These are phyloP conservation scores for Scheffersomyces stipitis DNA, from an alignment of 805 yeast genomes.

Conservation along the genomic window DNA sequence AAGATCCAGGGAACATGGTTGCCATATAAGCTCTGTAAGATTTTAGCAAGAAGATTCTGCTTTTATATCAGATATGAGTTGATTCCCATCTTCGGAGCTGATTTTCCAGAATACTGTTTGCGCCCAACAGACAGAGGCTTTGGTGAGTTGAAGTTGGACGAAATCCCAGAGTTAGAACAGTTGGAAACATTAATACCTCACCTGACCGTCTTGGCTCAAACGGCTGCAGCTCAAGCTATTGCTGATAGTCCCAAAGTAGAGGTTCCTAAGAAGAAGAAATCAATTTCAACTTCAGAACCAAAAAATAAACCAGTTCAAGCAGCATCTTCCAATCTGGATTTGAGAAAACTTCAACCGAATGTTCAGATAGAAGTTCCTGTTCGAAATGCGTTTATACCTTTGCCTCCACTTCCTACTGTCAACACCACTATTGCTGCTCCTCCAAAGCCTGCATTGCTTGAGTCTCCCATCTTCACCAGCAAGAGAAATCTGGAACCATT, in stretches of 20 bases:
- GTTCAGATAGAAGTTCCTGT: not conserved
- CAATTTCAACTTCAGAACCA: not conserved
- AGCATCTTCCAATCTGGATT: no score
- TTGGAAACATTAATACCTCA: not conserved
- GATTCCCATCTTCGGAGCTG: constrained; percentile 76
- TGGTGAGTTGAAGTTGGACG: constrained; percentile 57
- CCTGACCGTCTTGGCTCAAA: not conserved
- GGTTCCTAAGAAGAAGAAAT: not conserved
- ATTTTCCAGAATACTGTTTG: constrained; percentile 62
- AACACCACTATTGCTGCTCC: not conserved
- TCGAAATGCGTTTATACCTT: not conserved
- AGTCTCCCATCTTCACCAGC: not conserved
- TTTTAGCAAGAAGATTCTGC: constrained; percentile 72
- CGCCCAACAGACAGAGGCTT: constrained; percentile 61
- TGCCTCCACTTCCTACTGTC: not conserved
- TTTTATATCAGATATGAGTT: constrained; percentile 72
- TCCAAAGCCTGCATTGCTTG: not conserved
- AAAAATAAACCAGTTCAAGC: no score
- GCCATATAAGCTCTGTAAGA: constrained; percentile 65
- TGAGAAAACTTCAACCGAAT: no score
- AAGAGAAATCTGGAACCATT: not conserved
- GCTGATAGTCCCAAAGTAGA: not conserved
- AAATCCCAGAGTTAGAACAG: constrained; percentile 8
- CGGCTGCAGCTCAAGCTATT: not conserved
- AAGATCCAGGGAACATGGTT: constrained; percentile 96